These are phyloP conservation scores for Euphorbia tirucalli DNA, from an alignment of 345 rosid species.

Conservation along the genomic window DNA sequence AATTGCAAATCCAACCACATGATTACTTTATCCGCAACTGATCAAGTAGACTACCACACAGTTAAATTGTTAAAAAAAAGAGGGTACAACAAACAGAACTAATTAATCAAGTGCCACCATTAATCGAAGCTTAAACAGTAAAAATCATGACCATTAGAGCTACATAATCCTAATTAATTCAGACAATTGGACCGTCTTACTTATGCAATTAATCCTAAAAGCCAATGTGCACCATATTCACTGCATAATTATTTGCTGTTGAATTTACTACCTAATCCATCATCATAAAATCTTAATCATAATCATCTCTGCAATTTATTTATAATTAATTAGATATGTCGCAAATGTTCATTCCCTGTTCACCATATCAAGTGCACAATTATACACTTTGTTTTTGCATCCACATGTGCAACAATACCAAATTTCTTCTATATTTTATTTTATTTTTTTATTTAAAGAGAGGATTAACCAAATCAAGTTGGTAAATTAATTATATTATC, in stretches of 20 bases:
- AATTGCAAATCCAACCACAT: slow-evolving; percentile 13
- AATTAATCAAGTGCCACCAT: background rate
- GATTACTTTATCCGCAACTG: slow-evolving; percentile 8
- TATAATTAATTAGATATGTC: background rate
- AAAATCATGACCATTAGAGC: slow-evolving; percentile 3
- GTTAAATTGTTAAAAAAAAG: background rate
- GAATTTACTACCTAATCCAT: slow-evolving; percentile 17
- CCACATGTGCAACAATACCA: slow-evolving; percentile 25
- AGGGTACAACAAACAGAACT: no score
- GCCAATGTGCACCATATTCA: background rate
- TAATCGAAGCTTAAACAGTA: background rate
- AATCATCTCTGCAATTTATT: no score
- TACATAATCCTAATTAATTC: no score
- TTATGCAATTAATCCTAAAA: background rate
- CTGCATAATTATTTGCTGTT: background rate
- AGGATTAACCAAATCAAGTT: no score
- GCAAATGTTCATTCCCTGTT: slow-evolving; percentile 23
- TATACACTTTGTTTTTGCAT: slow-evolving; percentile 35
- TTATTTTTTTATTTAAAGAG: no score
- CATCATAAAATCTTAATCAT: slow-evolving; percentile 18
- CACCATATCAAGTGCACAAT: slow-evolving; percentile 30
- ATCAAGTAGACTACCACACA: background rate
- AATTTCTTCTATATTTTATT: background rate
- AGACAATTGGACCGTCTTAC: background rate
- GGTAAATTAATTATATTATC: slow-evolving; percentile 3